Evolutionary conservation across 163 green algal genomes (phyloP), one percentile per base, ranked within the genome.

Genomic region (Scenedesmus sp.): DNA sequence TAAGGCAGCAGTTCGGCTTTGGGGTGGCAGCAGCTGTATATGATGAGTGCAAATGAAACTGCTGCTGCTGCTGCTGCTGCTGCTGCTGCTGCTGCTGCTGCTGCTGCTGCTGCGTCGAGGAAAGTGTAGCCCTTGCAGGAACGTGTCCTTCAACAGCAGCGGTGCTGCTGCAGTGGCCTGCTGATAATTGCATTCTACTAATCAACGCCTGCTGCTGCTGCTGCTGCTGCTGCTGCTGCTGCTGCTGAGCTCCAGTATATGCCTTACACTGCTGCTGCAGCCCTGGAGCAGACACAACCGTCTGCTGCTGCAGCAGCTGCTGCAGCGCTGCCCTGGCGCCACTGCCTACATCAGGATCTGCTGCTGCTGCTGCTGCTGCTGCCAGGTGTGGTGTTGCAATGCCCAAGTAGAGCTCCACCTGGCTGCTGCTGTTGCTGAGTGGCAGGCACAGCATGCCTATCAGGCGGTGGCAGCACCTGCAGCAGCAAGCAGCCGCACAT

Each of bases 401-500:
- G 55, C 70, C 88, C 15, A 91, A 20, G 23, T 64, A n/a, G 26
- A 91, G 77, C 56, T 91, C 88, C 5, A 87, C 88, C 23, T 59
- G 66, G 88, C n/a, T 87, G 88, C 76, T 87, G 62, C 56, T 70
- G 79, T 73, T 88, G 59, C 13, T 59, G 4, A 92, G 82, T 0
- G 89, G 89, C 60, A 88, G 23, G 2, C 15, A 23, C 34, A 89
- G 10, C 70, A 90, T 10, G 64, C 82, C 82, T 8, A 90, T 54
- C 89, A 92, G 89, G 56, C 84, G 46, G 9, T 64, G 54, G 52
- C 82, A 90, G 57, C 15, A 90, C 70, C 82, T 93, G 90, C 56
- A 86, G 16, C 56, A 13, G 15, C 52, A 9, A 52, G 15, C 52
- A 86, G 81, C 81, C 56, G 15, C 79, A 64, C 59, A 64, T 64